Conservation (phyloP, 1,139 yeast species). For the Sugiyamaella neomexicana region DNA sequence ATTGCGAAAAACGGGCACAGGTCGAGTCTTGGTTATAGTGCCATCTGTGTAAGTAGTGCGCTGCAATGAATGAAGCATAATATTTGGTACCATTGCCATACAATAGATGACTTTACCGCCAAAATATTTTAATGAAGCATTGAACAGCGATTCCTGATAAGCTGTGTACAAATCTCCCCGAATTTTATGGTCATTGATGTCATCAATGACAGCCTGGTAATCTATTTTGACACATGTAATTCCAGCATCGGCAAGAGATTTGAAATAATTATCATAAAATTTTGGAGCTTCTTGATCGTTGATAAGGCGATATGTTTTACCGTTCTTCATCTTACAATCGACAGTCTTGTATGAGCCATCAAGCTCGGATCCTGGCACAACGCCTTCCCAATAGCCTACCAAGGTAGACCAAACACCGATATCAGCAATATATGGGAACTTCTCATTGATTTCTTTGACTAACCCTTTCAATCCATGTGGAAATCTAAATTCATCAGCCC, state of each 20-base stretch:
- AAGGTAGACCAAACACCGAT: constrained; percentile 41
- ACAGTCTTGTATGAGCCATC: constrained; percentile 28
- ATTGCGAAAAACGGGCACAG: constrained; percentile 33
- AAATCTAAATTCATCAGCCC: constrained; percentile 32
- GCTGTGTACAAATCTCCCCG: constrained; percentile 27
- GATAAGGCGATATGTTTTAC: constrained; percentile 10
- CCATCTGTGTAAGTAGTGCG: not conserved
- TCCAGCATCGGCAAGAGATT: constrained; percentile 31
- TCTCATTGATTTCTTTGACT: constrained; percentile 27
- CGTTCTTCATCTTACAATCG: constrained; percentile 11
- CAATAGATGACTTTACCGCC: constrained; percentile 36
- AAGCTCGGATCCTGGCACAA: constrained; percentile 30
- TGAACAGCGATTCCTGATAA: constrained; percentile 35
- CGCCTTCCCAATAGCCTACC: constrained; percentile 39
- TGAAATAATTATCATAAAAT: constrained; percentile 36
- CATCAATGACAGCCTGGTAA: constrained; percentile 35
- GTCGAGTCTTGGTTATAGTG: not conserved
- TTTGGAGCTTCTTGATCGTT: constrained; percentile 25
- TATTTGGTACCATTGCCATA: constrained; percentile 38
- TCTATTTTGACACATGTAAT: constrained; percentile 38
- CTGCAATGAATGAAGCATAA: constrained; percentile 29
- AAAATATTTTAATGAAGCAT: constrained; percentile 30
- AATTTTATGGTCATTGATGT: constrained; percentile 25
- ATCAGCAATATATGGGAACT: constrained; percentile 35
- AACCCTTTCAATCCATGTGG: constrained; percentile 36